phyloP scores from a whole-genome alignment of 1,284 basidiomycete species.

The Blastosporella zonata region DNA sequence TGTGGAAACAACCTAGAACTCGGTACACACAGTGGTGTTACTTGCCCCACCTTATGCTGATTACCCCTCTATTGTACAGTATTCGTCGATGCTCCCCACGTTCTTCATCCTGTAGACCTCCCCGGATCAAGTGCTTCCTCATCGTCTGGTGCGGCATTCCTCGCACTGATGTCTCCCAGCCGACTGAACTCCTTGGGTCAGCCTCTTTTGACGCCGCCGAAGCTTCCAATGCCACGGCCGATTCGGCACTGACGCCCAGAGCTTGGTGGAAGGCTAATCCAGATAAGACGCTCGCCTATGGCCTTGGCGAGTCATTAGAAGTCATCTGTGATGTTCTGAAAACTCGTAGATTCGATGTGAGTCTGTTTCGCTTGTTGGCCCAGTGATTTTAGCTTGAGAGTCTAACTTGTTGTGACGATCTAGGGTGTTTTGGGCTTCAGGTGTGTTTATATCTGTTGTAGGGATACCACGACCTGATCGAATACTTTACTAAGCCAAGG shows the following conservation, averaged over 20 bases:
- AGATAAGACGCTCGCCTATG: conserved; percentile 49
- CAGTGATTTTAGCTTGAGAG: not conserved
- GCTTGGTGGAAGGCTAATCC: conserved; percentile 76
- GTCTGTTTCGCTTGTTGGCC: conserved; percentile 19
- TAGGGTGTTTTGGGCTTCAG: conserved; percentile 86
- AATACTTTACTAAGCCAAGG: conserved; percentile 57
- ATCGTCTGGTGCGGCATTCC: not conserved
- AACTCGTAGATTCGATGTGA: conserved; percentile 57
- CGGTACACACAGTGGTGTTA: conserved; percentile 38
- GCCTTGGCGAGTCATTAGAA: conserved; percentile 57
- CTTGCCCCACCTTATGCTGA: not conserved
- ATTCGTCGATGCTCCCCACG: conserved; percentile 76
- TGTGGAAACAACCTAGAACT: conserved; percentile 69
- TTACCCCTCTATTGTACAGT: conserved; percentile 42
- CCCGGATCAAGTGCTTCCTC: conserved; percentile 35
- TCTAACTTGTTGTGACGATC: conserved; percentile 6
- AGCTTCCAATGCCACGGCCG: conserved; percentile 42
- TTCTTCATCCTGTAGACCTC: conserved; percentile 72
- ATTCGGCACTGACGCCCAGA: conserved; percentile 66
- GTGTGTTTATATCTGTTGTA: conserved; percentile 29
- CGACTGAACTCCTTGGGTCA: not conserved
- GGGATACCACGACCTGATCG: not conserved
- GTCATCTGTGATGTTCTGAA: conserved; percentile 47
- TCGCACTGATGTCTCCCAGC: not conserved
- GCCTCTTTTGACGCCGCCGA: conserved; percentile 57